Evolutionary conservation across 139 green algal genomes (phyloP), one percentile per base, ranked within the genome.

Genomic region (Desmodesmus armatus): DNA sequence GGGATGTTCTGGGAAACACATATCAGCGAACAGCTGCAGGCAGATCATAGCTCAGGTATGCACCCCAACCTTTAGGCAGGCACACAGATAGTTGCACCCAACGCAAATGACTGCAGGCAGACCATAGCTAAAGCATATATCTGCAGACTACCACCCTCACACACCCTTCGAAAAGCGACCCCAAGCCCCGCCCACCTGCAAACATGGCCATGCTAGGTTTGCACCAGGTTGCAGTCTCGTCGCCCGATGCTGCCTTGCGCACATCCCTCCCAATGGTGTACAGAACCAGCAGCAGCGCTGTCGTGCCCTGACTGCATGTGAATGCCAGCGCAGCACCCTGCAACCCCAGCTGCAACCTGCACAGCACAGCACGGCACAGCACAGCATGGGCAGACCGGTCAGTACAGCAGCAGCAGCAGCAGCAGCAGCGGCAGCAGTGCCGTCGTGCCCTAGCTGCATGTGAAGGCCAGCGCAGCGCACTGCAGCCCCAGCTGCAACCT

Each of bases 251-350:
- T 75, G 13, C 47, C 67, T 66, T 73, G 51, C 44, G 3, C 15
- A 43, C n/a, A 35, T 87, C 82, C 9, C 82, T 29, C 82, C 69
- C 74, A 5, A 35, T 23, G 0, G 40, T 62, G 69, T 81, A 87
- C 5, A 3, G n/a, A 4, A 74, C 37, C n/a, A 87, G 39, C 39
- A 87, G 53, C 21, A 71, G 13, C 21, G 37, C 49, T 25, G 27
- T 74, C 25, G 82, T 87, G 25, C 23, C 82, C 33, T 62, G 55
- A n/a, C n/a, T 74, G 5, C 82, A 31, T 11, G 92, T 55, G 40
- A 91, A 87, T 0, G 93, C 93, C 43, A 73, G 40, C 11, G 92
- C 93, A 25, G 93, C 93, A 40, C 93, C 93, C 5, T 92, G 84
- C 40, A 94, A 49, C 15, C 91, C 91, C 80, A 82, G 31, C 3